Conservation (phyloP, 2,329 filamentous ascomycete species). For the Calonectria hawksworthii region DNA sequence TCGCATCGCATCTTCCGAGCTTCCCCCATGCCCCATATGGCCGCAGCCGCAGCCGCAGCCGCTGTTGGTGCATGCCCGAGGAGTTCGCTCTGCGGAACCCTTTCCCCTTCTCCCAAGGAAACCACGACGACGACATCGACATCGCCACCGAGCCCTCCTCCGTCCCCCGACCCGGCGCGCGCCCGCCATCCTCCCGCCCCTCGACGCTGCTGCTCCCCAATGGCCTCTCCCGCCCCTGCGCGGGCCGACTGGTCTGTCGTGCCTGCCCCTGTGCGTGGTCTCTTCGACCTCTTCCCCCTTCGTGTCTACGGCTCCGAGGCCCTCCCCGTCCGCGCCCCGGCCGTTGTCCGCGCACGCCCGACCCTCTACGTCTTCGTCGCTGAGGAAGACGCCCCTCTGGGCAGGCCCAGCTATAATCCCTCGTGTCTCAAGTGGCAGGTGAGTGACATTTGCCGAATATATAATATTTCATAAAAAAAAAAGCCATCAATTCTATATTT, state of each 20-base stretch:
- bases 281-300: constrained; percentile 90
- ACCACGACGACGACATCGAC: not conserved
- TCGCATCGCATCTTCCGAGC: constrained; percentile 14
- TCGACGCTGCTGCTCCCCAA: constrained; percentile 12
- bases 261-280: constrained; percentile 81
- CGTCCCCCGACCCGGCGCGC: not conserved
- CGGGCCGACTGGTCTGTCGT: constrained; percentile 66
- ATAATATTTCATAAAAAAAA: not conserved
- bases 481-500: not conserved
- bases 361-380: constrained; percentile 84
- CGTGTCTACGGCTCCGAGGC: constrained; percentile 80
- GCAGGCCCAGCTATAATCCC: constrained; percentile 87
- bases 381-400: constrained; percentile 70
- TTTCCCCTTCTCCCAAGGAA: not conserved
- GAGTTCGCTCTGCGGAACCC: not conserved
- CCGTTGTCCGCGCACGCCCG: constrained; percentile 58
- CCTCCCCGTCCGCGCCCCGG: constrained; percentile 73
- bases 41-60: not conserved
- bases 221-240: constrained; percentile 33
- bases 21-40: constrained; percentile 3
- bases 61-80: not conserved
- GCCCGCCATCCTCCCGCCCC: not conserved
- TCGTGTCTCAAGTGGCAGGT: constrained; percentile 98
- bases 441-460: constrained; percentile 42
- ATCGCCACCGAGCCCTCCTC: not conserved